A percentile compares a stretch with the other conserved stretches of the same genome.
Conservation (phyloP, 441 rosid genomes). For the Brassica hybrid region DNA sequence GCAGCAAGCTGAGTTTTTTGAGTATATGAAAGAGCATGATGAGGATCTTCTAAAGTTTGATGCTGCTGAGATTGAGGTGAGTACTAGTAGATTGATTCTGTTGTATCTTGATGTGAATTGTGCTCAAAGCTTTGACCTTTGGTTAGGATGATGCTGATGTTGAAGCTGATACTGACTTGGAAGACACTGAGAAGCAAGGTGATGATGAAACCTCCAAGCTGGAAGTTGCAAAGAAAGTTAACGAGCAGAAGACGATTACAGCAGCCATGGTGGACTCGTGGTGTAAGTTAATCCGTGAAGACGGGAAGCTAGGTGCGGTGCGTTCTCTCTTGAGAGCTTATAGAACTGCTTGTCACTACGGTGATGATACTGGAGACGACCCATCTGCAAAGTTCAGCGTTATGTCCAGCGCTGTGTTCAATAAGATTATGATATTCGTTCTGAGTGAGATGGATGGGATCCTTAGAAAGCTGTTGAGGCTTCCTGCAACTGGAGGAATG, state of each 20-base stretch:
- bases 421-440: conserved; percentile 79
- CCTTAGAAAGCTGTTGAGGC: conserved; percentile 72
- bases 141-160: conserved; percentile 65
- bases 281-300: conserved; percentile 63
- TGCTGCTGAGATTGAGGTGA: conserved; percentile 75
- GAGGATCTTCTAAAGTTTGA: conserved; percentile 75
- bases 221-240: conserved; percentile 44
- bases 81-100: conserved; percentile 30
- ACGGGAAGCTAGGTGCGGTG: conserved; percentile 64
- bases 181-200: conserved; percentile 46
- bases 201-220: conserved; percentile 46
- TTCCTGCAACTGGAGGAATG: conserved; percentile 82
- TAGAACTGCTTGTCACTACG: conserved; percentile 92
- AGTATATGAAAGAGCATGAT: conserved; percentile 79
- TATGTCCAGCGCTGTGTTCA: conserved; percentile 88
- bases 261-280: conserved; percentile 80
- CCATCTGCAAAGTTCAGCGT: conserved; percentile 59
- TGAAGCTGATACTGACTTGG: conserved; percentile 44
- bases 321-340: conserved; percentile 87
- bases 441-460: conserved; percentile 85
- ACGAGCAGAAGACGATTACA: conserved; percentile 60
- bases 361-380: conserved; percentile 80
- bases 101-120: background rate
- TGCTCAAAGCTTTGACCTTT: conserved; percentile 7
- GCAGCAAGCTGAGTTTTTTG: conserved; percentile 87